Conservation (phyloP, 2,329 filamentous ascomycete genomes). For the Aspergillus thermomutatus region DNA sequence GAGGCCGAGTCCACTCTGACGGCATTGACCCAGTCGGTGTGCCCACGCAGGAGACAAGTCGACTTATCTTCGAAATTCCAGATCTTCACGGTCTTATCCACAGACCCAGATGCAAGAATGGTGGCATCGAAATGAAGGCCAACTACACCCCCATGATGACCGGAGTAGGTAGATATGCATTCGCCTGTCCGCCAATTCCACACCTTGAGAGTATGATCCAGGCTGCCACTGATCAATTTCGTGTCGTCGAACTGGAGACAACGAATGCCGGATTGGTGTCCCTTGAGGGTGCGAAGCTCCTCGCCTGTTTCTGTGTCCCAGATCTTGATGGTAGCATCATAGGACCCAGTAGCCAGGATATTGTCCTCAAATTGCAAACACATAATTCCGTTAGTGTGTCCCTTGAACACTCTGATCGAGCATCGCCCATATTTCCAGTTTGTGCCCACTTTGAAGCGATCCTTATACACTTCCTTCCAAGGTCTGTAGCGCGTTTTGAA, state of each 20-base stretch:
- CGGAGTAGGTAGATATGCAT: slow-evolving; percentile 74
- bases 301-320: slow-evolving; percentile 91
- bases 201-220: slow-evolving; percentile 83
- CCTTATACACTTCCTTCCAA: slow-evolving; percentile 97
- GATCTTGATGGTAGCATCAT: slow-evolving; percentile 91
- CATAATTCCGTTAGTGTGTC: slow-evolving; percentile 85
- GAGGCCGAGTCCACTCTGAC: slow-evolving; percentile 80
- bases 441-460: slow-evolving; percentile 89
- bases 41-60: slow-evolving; percentile 75
- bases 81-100: slow-evolving; percentile 85
- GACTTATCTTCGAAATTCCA: slow-evolving; percentile 88
- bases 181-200: slow-evolving; percentile 97
- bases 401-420: slow-evolving; percentile 77
- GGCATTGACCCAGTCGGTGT: slow-evolving; percentile 95
- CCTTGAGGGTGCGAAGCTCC: slow-evolving; percentile 77
- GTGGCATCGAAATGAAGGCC: slow-evolving; percentile 82
- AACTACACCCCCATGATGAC: slow-evolving; percentile 79
- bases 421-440: slow-evolving; percentile 97
- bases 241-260: slow-evolving; percentile 90
- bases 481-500: slow-evolving; percentile 58
- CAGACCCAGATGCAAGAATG: slow-evolving; percentile 81
- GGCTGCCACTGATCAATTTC: slow-evolving; percentile 84
- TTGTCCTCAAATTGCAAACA: slow-evolving; percentile 79
- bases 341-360: slow-evolving; percentile 88
- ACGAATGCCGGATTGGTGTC: slow-evolving; percentile 79